phyloP scores from a whole-genome alignment of 768 basidiomycete species.

The Neoboletus subvelutipes region DNA sequence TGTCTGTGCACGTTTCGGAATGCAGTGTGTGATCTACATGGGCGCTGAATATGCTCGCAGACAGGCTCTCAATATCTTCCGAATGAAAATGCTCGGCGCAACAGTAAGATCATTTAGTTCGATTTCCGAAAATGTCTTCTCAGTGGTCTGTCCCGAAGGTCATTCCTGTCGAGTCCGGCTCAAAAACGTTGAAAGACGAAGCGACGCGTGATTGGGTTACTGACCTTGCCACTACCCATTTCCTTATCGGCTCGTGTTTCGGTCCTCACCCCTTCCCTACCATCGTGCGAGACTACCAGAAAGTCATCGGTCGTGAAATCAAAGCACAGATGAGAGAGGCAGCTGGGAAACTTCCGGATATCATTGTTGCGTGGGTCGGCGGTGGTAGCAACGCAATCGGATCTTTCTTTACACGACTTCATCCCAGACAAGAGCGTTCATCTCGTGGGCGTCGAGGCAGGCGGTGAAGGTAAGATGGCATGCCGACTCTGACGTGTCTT shows the following conservation, averaged over 20 bases:
- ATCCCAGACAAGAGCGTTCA: not conserved
- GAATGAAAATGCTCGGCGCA: not conserved
- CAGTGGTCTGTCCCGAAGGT: not conserved
- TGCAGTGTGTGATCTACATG: not conserved
- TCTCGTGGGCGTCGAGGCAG: not conserved
- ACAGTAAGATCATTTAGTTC: not conserved
- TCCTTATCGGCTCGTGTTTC: constrained; percentile 1
- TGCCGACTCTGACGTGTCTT: not conserved
- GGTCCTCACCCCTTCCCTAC: constrained; percentile 4
- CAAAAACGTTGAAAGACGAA: not conserved
- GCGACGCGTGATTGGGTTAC: constrained; percentile 5
- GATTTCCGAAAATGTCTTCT: not conserved
- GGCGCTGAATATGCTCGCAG: not conserved
- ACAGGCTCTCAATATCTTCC: not conserved
- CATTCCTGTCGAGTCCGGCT: not conserved
- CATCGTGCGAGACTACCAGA: constrained; percentile 4
- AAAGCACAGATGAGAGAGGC: not conserved
- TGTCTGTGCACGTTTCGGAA: not conserved
- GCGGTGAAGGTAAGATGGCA: not conserved
- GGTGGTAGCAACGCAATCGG: constrained; percentile 2
- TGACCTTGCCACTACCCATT: not conserved
- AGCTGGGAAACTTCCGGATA: not conserved
- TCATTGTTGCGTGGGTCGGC: not conserved
- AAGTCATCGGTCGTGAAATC: not conserved
- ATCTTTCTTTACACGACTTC: not conserved